Percentiles rank a stretch among this genome's conserved stretches.
Conservation (phyloP, 495 filamentous ascomycete genomes). For the Talaromyces thailandensis region DNA sequence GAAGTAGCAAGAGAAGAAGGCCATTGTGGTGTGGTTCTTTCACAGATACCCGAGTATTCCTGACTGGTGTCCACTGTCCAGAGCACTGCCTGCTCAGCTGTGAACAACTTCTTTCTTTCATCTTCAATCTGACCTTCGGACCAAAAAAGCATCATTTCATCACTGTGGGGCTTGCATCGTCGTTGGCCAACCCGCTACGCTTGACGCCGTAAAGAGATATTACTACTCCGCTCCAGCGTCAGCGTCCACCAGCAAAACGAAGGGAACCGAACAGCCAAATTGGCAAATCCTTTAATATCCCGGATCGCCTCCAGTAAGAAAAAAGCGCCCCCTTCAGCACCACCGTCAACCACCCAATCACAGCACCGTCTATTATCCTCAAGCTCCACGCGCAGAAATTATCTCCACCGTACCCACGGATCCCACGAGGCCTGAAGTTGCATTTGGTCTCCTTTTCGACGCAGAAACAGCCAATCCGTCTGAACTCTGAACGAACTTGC, state of each 20-base stretch:
- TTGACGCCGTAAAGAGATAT: conserved; percentile 3
- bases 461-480: conserved; percentile 14
- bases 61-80: background rate
- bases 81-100: background rate
- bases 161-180: background rate
- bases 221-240: conserved; percentile 2
- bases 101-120: background rate
- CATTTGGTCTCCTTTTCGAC: conserved; percentile 19
- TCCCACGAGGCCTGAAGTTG: conserved; percentile 28
- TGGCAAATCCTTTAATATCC: background rate
- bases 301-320: conserved; percentile 1
- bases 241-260: background rate
- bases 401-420: background rate
- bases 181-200: conserved; percentile 3
- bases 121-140: background rate
- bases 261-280: background rate
- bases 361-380: conserved; percentile 27
- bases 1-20: background rate
- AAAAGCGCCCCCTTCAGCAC: conserved; percentile 5
- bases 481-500: conserved; percentile 7
- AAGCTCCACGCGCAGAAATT: background rate
- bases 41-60: background rate
- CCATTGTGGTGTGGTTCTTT: background rate
- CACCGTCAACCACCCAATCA: conserved; percentile 12
- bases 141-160: background rate